Conservation (phyloP, 2,329 filamentous ascomycete species). For the Penicillium digitatum region DNA sequence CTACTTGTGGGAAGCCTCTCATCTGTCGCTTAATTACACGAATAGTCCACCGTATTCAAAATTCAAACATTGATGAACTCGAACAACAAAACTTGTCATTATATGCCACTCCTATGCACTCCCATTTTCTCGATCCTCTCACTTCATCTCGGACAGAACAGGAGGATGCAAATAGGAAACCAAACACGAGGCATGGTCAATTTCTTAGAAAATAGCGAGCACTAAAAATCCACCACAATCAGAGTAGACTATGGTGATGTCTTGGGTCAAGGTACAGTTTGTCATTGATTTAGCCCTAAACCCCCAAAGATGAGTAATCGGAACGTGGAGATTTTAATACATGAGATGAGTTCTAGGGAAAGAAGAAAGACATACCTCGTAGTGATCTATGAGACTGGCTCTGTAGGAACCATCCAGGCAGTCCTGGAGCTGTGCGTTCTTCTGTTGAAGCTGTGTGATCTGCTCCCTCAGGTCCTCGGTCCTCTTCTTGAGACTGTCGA, state of each 20-base stretch:
- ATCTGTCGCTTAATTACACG: too few species aligned
- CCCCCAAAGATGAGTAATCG: background rate
- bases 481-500: conserved; percentile 7
- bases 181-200: background rate
- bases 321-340: background rate
- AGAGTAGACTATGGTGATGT: background rate
- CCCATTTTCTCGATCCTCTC: background rate
- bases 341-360: too few species aligned
- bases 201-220: background rate
- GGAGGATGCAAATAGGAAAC: background rate
- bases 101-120: background rate
- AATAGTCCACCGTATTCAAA: background rate
- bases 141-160: background rate
- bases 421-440: conserved; percentile 2
- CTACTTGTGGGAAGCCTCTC: background rate
- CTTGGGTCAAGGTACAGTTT: background rate
- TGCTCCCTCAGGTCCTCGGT: conserved; percentile 3
- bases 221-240: background rate
- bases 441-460: background rate
- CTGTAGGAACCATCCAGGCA: background rate
- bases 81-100: background rate
- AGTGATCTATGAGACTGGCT: background rate
- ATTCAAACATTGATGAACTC: background rate
- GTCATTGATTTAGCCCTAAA: background rate
- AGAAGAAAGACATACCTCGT: background rate